A percentile compares a stretch with the other conserved stretches of the same genome.
phyloP scores from a whole-genome alignment of 1,284 basidiomycete species.

The Cryptococcus jaspeensis region DNA sequence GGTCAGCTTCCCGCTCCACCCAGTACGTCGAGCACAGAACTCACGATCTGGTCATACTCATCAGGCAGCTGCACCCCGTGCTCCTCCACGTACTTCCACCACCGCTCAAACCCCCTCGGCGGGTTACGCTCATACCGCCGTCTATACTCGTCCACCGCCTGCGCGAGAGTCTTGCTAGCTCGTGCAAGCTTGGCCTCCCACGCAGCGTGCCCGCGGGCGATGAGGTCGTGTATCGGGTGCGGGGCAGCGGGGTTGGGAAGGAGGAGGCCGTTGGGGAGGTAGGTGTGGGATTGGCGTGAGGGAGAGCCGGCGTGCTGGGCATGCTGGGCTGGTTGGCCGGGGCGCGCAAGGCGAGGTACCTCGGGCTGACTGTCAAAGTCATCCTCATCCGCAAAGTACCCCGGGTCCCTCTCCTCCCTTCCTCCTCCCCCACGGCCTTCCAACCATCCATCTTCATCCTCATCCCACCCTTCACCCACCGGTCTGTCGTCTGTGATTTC shows the following conservation, averaged over 20 bases:
- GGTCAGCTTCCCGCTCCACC: neutral
- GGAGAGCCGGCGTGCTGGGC: too few relatives aligned
- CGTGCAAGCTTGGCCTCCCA: slow-evolving; percentile 50
- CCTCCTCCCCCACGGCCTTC: too few relatives aligned
- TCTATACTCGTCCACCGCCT: slow-evolving; percentile 52
- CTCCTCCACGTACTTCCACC: slow-evolving; percentile 40
- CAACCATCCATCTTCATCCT: neutral
- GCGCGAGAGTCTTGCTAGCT: slow-evolving; percentile 48
- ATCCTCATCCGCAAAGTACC: too few relatives aligned
- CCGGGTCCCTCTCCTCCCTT: too few relatives aligned
- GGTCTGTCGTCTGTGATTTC: neutral
- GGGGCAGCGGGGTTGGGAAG: slow-evolving; percentile 36
- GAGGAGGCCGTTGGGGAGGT: slow-evolving; percentile 38
- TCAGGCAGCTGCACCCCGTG: slow-evolving; percentile 44
- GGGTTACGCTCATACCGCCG: slow-evolving; percentile 47
- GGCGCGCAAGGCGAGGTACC: too few relatives aligned
- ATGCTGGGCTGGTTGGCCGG: too few relatives aligned
- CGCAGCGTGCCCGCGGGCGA: slow-evolving; percentile 38
- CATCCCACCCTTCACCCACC: neutral
- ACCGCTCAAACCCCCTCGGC: slow-evolving; percentile 48
- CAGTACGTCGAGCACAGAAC: slow-evolving; percentile 8
- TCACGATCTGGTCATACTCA: slow-evolving; percentile 51
- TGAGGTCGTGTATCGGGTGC: slow-evolving; percentile 52
- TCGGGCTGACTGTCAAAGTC: too few relatives aligned
- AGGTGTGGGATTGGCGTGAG: slow-evolving; percentile 9